Evolutionary conservation across 495 filamentous ascomycete species (phyloP).

Genomic region (Penicillium goetzii): DNA sequence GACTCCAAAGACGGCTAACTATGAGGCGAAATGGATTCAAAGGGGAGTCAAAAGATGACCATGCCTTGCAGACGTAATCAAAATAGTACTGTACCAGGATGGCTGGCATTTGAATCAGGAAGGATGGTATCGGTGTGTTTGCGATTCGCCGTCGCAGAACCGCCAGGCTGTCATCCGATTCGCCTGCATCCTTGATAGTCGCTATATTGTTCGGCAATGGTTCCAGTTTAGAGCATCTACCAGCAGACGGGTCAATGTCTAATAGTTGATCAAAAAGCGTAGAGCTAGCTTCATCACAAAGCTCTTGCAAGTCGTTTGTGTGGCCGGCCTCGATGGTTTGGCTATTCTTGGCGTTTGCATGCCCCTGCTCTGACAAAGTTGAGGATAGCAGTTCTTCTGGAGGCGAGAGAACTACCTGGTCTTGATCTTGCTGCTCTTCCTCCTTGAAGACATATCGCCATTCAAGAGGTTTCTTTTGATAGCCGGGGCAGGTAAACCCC

Average conservation of each 20-base stretch:
- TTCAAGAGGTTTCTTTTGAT: conserved; percentile 29
- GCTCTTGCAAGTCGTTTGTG: conserved; percentile 15
- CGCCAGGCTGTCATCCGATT: conserved; percentile 23
- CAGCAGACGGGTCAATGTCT: conserved; percentile 19
- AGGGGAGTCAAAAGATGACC: conserved; percentile 36
- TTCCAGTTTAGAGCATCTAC: conserved; percentile 10
- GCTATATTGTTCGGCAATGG: conserved; percentile 1
- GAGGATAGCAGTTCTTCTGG: not conserved
- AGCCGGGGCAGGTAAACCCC: conserved; percentile 29
- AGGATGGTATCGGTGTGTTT: conserved; percentile 27
- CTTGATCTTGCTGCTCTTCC: conserved; percentile 9
- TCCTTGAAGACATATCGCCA: conserved; percentile 35
- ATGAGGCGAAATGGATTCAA: conserved; percentile 31
- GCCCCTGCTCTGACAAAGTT: not conserved
- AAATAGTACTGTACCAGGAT: conserved; percentile 36
- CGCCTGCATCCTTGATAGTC: conserved; percentile 6
- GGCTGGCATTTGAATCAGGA: conserved; percentile 32
- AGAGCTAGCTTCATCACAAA: conserved; percentile 20
- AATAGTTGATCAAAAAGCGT: conserved; percentile 26
- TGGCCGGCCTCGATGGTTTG: conserved; percentile 4
- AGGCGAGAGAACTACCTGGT: not conserved
- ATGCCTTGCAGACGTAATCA: conserved; percentile 33
- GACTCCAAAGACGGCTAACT: conserved; percentile 33
- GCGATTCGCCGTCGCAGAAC: conserved; percentile 27
- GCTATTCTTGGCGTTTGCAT: not conserved